Conservation (phyloP, 2,329 filamentous ascomycete genomes). For the Trichophyton simii region DNA sequence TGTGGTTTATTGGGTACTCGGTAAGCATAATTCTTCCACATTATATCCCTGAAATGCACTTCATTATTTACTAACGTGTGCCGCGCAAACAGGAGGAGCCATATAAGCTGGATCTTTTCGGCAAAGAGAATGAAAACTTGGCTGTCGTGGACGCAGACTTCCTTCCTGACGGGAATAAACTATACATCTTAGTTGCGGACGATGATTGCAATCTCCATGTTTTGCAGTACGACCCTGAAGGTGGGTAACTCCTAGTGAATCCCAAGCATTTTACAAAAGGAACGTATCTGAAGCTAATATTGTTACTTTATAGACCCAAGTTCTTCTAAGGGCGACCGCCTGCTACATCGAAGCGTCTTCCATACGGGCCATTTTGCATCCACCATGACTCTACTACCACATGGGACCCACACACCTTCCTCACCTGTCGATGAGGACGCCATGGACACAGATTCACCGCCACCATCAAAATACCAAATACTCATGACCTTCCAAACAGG, state of each 20-base stretch:
- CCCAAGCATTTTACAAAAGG: neutral
- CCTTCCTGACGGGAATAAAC: slow-evolving; percentile 67
- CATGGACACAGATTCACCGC: slow-evolving; percentile 26
- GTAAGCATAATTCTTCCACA: slow-evolving; percentile 26
- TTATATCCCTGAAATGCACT: neutral
- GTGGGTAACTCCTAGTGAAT: slow-evolving; percentile 40
- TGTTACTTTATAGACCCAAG: slow-evolving; percentile 57
- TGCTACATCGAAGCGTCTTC: slow-evolving; percentile 80
- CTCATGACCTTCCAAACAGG: slow-evolving; percentile 67
- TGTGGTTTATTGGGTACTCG: slow-evolving; percentile 93
- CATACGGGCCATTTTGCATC: slow-evolving; percentile 70
- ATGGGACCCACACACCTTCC: slow-evolving; percentile 40
- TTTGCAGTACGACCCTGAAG: slow-evolving; percentile 87
- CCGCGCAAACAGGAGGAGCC: slow-evolving; percentile 58
- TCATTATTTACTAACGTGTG: neutral
- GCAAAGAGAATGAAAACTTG: slow-evolving; percentile 67
- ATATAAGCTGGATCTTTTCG: slow-evolving; percentile 86
- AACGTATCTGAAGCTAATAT: neutral
- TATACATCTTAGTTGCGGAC: slow-evolving; percentile 74
- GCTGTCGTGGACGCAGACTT: slow-evolving; percentile 77
- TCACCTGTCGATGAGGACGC: slow-evolving; percentile 25
- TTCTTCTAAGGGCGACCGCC: slow-evolving; percentile 73
- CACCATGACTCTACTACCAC: slow-evolving; percentile 62
- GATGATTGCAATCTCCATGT: slow-evolving; percentile 77
- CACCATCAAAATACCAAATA: slow-evolving; percentile 34